Conservation (phyloP, 345 rosid species). For the Orychophragmus violaceus region DNA sequence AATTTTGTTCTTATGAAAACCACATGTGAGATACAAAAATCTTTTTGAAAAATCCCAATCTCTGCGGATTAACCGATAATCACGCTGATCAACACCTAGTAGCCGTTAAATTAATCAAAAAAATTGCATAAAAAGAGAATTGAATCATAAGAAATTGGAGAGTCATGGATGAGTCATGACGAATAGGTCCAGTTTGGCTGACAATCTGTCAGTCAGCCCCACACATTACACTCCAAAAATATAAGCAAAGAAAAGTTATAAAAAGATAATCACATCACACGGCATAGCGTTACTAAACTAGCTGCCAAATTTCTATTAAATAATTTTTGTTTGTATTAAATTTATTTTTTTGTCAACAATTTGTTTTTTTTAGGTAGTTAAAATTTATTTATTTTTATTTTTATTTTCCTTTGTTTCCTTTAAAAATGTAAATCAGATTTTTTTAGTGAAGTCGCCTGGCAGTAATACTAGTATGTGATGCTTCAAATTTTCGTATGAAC, state of each 20-base stretch:
- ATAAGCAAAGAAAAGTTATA: not conserved
- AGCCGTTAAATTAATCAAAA: conserved; percentile 7
- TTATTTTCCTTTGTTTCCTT: too few relatives aligned
- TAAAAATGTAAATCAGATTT: too few relatives aligned
- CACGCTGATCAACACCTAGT: conserved; percentile 22
- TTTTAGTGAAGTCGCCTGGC: too few relatives aligned
- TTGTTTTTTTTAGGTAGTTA: too few relatives aligned
- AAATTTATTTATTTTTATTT: too few relatives aligned
- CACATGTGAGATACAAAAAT: conserved; percentile 12
- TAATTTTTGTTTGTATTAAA: not conserved
- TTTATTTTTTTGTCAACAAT: too few relatives aligned
- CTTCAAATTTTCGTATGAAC: too few relatives aligned
- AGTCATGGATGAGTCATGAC: conserved; percentile 6
- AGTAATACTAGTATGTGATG: too few relatives aligned
- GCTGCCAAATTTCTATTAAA: conserved; percentile 13
- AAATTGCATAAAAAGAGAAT: not conserved
- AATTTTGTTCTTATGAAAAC: not conserved
- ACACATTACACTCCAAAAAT: conserved; percentile 8
- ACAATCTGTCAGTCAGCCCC: conserved; percentile 15
- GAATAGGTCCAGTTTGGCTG: conserved; percentile 23
- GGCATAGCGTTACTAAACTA: conserved; percentile 18
- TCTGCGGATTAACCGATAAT: conserved; percentile 20
- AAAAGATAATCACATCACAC: conserved; percentile 15
- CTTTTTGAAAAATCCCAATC: not conserved
- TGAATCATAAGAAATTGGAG: not conserved